Conservation (phyloP, 108 stramenopile genomes). For the Aurantiochytrium sp. region DNA sequence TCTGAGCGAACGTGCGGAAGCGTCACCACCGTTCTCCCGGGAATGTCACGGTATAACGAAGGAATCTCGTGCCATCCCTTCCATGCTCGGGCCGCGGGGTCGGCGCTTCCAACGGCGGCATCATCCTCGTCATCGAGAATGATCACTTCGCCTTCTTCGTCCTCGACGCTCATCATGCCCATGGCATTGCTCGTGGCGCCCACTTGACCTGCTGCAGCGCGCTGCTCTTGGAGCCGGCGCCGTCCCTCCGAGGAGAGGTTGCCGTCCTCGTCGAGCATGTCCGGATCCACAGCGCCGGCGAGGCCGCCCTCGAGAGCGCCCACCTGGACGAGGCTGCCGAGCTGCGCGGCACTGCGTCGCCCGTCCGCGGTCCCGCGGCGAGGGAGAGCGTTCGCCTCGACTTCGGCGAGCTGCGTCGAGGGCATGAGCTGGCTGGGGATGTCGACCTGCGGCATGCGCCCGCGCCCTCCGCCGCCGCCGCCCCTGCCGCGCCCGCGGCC, state of each 20-base stretch:
- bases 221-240: too few species aligned
- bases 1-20: background rate
- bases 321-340: background rate
- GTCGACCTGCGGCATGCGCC: background rate
- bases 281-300: background rate
- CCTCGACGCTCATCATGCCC: background rate
- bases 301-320: background rate
- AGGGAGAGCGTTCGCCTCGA: background rate
- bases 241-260: background rate
- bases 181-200: background rate
- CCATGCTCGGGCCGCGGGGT: background rate
- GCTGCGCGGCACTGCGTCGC: background rate
- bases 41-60: background rate
- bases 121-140: background rate
- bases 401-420: background rate
- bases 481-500: background rate
- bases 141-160: background rate
- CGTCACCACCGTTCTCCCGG: background rate
- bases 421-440: background rate
- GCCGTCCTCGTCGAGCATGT: background rate
- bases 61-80: background rate
- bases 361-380: background rate
- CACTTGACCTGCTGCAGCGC: background rate
- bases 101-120: background rate
- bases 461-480: background rate